A percentile compares a stretch with the other conserved stretches of the same genome.
These are phyloP conservation scores for Diplodia corticola DNA, from an alignment of 2,329 filamentous ascomycete genomes.

Conservation along the genomic window DNA sequence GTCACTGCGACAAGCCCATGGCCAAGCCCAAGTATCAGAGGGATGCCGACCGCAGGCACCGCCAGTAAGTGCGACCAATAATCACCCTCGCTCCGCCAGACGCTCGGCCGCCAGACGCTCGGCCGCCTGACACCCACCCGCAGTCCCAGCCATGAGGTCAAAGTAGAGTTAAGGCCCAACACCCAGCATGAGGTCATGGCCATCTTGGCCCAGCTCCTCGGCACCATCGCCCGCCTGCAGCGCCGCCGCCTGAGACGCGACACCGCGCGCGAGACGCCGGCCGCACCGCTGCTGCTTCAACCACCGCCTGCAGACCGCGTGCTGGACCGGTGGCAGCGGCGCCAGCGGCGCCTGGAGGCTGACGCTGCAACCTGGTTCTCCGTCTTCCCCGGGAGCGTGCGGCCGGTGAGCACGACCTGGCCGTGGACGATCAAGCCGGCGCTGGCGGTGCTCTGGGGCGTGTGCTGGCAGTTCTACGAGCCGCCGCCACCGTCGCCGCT, in stretches of 20 bases:
- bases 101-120: not conserved
- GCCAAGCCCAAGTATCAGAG: not conserved
- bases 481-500: not conserved
- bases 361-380: conserved; percentile 40
- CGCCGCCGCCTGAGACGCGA: not conserved
- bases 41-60: not conserved
- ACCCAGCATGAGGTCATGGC: not conserved
- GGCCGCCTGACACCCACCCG: not conserved
- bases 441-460: conserved; percentile 47
- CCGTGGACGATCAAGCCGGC: conserved; percentile 48
- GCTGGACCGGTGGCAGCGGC: not conserved
- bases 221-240: conserved; percentile 13
- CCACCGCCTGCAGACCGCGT: not conserved
- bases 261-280: not conserved
- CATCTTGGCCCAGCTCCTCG: not conserved
- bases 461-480: conserved; percentile 45
- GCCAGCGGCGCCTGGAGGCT: not conserved
- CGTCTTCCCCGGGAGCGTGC: conserved; percentile 37
- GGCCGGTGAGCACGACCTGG: conserved; percentile 44
- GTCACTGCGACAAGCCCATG: not conserved
- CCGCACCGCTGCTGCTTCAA: conserved; percentile 2
- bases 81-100: not conserved
- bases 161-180: conserved; percentile 17
- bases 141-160: conserved; percentile 19
- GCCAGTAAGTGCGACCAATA: not conserved